Evolutionary conservation across 2,329 filamentous ascomycete species (phyloP), one percentile per base, ranked within the genome.

Genomic region (Pestalotiopsis fici): DNA sequence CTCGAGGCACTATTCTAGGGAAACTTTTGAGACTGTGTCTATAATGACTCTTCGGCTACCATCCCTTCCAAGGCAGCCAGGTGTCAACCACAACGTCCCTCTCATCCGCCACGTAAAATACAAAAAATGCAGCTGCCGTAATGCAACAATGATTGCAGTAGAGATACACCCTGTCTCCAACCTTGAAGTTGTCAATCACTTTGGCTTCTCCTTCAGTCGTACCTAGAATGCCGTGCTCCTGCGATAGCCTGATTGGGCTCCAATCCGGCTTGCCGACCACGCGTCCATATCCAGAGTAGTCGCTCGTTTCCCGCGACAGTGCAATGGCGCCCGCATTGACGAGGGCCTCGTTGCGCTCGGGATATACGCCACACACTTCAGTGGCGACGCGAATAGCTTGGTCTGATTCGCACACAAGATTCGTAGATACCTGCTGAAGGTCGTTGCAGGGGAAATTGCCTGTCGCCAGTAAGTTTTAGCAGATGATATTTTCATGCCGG

Each of bases 31-130:
- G 31, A 35, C 6, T 7, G 3, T 35, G 31, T 35, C 31, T 35
- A 35, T 35, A 35, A 35, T 35, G 31, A 35, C 11, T 35, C 11
- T 11, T 11, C 31, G 11, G 31, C 31, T 35, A 64, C 62, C 62
- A 64, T 31, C 62, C 62, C 21, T 64, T 64, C 62, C 62, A 64
- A 37, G 62, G 62, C 25, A 55, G 27, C 62, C 62, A 64, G 9
- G 62, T 64, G 13, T 54, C 62, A 21, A 55, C 25, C 4, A 64
- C 62, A 25, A 64, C 31, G 31, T 64, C 62, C 37, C 37, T 64
- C 23, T 18, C 47, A 21, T 64, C 62, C 7, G 54, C 62, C 6
- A 64, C 62, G 31, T 55, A 64, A 12, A 27, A 64, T 12, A 64
- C 62, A 43, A 27, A 56, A 23, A 64, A 64, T 13, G 62, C 62